Evolutionary conservation across 352 stramenopile genomes (phyloP).

Genomic region (Globisporangium heterothallicum): DNA sequence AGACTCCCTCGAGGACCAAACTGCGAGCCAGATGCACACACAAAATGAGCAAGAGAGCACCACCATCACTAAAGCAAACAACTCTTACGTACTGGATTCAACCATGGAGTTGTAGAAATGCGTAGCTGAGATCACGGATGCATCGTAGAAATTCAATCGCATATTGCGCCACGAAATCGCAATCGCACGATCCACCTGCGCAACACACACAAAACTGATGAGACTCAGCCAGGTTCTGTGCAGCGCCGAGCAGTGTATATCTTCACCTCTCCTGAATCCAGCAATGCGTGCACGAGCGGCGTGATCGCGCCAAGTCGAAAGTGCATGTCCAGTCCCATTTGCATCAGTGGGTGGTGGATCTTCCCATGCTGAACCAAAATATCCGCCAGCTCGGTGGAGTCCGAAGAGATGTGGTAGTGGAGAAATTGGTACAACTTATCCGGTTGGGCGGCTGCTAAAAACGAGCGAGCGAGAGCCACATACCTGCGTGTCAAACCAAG

Average conservation of each 20-base stretch:
- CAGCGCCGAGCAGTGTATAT: neutral
- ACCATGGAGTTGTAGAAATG: slow-evolving; percentile 45
- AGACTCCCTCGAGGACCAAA: slow-evolving; percentile 17
- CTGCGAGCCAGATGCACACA: slow-evolving; percentile 7
- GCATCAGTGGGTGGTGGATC: slow-evolving; percentile 27
- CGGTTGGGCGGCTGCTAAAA: slow-evolving; percentile 32
- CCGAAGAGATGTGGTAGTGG: slow-evolving; percentile 46
- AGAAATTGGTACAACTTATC: slow-evolving; percentile 65
- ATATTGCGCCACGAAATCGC: slow-evolving; percentile 48
- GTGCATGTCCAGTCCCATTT: slow-evolving; percentile 68
- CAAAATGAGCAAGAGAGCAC: too few species aligned
- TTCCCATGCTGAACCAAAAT: slow-evolving; percentile 32
- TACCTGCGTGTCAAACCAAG: slow-evolving; percentile 25
- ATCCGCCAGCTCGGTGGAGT: slow-evolving; percentile 54
- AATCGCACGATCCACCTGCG: slow-evolving; percentile 35
- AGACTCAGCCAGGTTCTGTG: neutral
- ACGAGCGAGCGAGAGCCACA: slow-evolving; percentile 45
- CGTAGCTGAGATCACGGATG: slow-evolving; percentile 31
- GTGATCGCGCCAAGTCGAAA: slow-evolving; percentile 41
- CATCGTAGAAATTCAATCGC: slow-evolving; percentile 27
- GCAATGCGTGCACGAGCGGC: slow-evolving; percentile 39
- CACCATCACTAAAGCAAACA: neutral
- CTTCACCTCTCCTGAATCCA: slow-evolving; percentile 40
- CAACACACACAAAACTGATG: neutral
- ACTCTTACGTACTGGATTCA: slow-evolving; percentile 16